Evolutionary conservation across 2,329 filamentous ascomycete species (phyloP).

Genomic region (Ceratocystiopsis brevicomis): DNA sequence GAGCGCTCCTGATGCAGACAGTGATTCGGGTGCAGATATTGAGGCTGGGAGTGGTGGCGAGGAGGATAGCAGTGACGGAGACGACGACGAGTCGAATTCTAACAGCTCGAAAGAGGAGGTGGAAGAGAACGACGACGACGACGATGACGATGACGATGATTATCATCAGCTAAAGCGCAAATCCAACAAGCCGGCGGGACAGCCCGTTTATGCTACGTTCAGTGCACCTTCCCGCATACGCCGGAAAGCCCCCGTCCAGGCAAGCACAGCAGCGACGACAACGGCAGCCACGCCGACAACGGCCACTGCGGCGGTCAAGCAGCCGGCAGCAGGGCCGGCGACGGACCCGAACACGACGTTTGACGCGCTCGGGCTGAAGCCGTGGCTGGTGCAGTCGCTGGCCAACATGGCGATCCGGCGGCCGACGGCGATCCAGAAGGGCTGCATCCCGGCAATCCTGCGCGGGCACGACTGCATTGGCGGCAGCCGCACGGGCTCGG

Average conservation of each 20-base stretch:
- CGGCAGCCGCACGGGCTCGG: constrained; percentile 83
- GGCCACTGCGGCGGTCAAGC: constrained; percentile 1
- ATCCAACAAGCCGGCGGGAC: constrained; percentile 11
- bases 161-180: not conserved
- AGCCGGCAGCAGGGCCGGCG: constrained; percentile 25
- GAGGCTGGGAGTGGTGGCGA: not conserved
- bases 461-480: constrained; percentile 88
- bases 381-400: constrained; percentile 78
- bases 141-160: not conserved
- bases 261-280: not conserved
- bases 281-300: not conserved
- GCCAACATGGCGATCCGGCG: constrained; percentile 59
- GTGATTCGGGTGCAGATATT: too few relatives aligned
- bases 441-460: constrained; percentile 81
- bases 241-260: constrained; percentile 9
- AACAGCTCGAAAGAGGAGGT: not conserved
- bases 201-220: constrained; percentile 22
- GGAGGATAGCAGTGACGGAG: constrained; percentile 8
- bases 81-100: constrained; percentile 11
- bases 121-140: not conserved
- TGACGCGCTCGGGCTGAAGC: constrained; percentile 50
- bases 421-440: constrained; percentile 83
- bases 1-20: too few relatives aligned
- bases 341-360: constrained; percentile 46
- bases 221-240: constrained; percentile 35